These are phyloP conservation scores for Fraxinus excelsior DNA, from an alignment of 257 asterid species.

Conservation along the genomic window DNA sequence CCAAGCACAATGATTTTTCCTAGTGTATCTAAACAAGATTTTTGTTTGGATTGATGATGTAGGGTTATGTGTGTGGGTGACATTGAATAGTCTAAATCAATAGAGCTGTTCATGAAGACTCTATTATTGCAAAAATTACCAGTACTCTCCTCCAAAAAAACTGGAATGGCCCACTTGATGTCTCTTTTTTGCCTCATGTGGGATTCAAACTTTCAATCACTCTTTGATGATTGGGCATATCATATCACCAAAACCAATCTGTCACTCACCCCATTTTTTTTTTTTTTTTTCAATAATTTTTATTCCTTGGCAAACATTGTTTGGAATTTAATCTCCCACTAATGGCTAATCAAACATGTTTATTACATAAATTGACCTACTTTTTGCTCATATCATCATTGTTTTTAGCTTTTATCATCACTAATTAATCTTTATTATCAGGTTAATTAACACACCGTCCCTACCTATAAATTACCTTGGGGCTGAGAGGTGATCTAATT, in stretches of 20 bases:
- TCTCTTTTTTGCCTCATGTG: slow-evolving; percentile 32
- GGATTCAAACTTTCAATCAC: slow-evolving; percentile 43
- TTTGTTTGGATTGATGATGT: slow-evolving; percentile 22
- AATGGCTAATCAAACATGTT: slow-evolving; percentile 29
- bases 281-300: slow-evolving; percentile 20
- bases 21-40: slow-evolving; percentile 2
- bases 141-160: slow-evolving; percentile 14
- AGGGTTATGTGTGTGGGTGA: slow-evolving; percentile 25
- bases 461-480: slow-evolving; percentile 2
- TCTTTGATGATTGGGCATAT: slow-evolving; percentile 41
- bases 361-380: slow-evolving; percentile 14
- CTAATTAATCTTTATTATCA: slow-evolving; percentile 20
- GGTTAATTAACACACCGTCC: slow-evolving; percentile 1
- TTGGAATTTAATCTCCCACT: slow-evolving; percentile 13
- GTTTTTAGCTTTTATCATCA: slow-evolving; percentile 11
- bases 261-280: background rate
- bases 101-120: slow-evolving; percentile 39
- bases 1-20: background rate
- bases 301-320: slow-evolving; percentile 5
- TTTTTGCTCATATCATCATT: slow-evolving; percentile 13
- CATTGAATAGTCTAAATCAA: slow-evolving; percentile 47
- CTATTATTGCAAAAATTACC: slow-evolving; percentile 36
- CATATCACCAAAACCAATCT: background rate
- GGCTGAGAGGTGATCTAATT: background rate
- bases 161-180: slow-evolving; percentile 40